phyloP scores from a whole-genome alignment of 176 grass and related monocot species.

The Hsuehochloa calcarea region DNA sequence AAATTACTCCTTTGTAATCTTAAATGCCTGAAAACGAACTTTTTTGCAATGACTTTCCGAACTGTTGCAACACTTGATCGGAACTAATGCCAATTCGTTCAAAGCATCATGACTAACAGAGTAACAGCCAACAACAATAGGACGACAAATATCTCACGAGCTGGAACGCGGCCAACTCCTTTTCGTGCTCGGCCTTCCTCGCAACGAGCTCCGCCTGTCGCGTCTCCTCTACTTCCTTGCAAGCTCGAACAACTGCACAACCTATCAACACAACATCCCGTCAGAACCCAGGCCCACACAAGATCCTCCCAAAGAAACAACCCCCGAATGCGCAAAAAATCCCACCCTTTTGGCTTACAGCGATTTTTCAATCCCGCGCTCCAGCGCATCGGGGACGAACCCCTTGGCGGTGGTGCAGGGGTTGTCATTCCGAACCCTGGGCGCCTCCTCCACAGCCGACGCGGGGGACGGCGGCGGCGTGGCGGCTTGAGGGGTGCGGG shows the following conservation, averaged over 20 bases:
- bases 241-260: no score
- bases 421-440: conserved; percentile 60
- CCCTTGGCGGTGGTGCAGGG: conserved; percentile 66
- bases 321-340: not conserved
- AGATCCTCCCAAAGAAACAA: not conserved
- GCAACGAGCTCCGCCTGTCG: conserved; percentile 34
- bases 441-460: conserved; percentile 41
- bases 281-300: not conserved
- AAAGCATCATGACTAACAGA: conserved; percentile 17
- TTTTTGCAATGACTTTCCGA: not conserved
- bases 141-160: conserved; percentile 48
- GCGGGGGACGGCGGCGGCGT: conserved; percentile 1
- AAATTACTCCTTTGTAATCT: not conserved
- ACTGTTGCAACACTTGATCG: not conserved
- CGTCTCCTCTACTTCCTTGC: no score
- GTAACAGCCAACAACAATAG: not conserved
- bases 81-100: not conserved
- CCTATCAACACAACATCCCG: not conserved
- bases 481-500: not conserved
- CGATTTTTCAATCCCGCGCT: conserved; percentile 41
- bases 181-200: conserved; percentile 60
- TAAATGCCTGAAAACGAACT: not conserved
- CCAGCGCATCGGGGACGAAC: conserved; percentile 72
- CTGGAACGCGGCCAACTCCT: conserved; percentile 49
- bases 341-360: conserved; percentile 59